These are phyloP conservation scores for Dimargaris cristalligena DNA, from an alignment of 192 early-diverging fungal species.

Conservation along the genomic window DNA sequence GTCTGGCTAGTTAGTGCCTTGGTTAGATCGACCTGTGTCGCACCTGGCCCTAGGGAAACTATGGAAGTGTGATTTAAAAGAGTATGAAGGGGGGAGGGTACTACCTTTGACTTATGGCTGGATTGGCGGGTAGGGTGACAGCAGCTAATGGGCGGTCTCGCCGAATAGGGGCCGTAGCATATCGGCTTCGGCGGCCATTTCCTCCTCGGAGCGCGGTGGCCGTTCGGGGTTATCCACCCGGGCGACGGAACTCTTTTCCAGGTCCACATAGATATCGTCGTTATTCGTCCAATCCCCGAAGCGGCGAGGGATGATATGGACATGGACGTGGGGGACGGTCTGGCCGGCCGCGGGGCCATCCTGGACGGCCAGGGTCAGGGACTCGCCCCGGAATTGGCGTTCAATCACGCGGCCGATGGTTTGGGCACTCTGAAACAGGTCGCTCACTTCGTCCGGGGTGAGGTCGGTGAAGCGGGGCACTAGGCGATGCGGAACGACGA, in stretches of 20 bases:
- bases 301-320: conserved; percentile 78
- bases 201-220: conserved; percentile 44
- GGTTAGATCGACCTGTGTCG: too few species aligned
- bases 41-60: too few species aligned
- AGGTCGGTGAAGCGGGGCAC: conserved; percentile 62
- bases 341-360: conserved; percentile 61
- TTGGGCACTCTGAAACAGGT: conserved; percentile 70
- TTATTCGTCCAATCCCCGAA: conserved; percentile 67
- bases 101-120: too few species aligned
- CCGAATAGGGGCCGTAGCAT: conserved; percentile 13
- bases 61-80: too few species aligned
- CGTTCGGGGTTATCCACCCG: conserved; percentile 54
- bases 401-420: conserved; percentile 58
- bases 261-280: conserved; percentile 73
- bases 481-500: conserved; percentile 51
- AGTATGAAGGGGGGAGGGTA: too few species aligned
- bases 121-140: too few species aligned
- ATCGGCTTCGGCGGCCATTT: conserved; percentile 66
- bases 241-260: conserved; percentile 41
- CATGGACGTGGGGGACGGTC: conserved; percentile 78
- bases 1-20: too few species aligned
- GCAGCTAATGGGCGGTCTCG: too few species aligned
- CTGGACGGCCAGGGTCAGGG: conserved; percentile 65
- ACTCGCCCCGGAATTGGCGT: conserved; percentile 43
- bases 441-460: conserved; percentile 57